These are phyloP conservation scores for Pyrenochaeta sp. DNA, from an alignment of 2,329 filamentous ascomycete genomes.

Conservation along the genomic window DNA sequence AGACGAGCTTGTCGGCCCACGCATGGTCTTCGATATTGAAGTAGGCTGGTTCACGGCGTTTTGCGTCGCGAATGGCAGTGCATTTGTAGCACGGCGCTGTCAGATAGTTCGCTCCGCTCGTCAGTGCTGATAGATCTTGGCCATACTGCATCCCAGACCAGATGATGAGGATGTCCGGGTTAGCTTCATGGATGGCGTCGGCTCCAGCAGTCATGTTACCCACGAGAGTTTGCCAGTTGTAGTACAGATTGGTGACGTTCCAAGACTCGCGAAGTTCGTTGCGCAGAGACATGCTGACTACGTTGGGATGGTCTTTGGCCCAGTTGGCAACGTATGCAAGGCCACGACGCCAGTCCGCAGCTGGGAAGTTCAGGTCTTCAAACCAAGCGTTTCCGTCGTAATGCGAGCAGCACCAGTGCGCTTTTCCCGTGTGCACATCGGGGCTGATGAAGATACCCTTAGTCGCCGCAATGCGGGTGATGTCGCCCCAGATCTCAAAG, in stretches of 20 bases:
- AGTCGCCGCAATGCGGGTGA: constrained; percentile 33
- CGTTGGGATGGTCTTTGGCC: constrained; percentile 57
- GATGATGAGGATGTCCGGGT: constrained; percentile 62
- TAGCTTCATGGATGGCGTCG: constrained; percentile 58
- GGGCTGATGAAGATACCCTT: constrained; percentile 42
- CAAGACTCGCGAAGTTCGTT: constrained; percentile 61
- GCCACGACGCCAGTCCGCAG: constrained; percentile 61
- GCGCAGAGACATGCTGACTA: constrained; percentile 64
- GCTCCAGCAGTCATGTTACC: constrained; percentile 58
- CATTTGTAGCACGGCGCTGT: constrained; percentile 51
- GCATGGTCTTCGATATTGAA: constrained; percentile 57
- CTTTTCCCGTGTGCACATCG: constrained; percentile 41
- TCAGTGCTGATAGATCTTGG: constrained; percentile 58
- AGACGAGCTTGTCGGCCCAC: constrained; percentile 64
- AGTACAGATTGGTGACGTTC: constrained; percentile 35
- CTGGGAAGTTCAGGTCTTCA: constrained; percentile 62
- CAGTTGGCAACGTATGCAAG: constrained; percentile 61
- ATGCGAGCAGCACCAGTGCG: constrained; percentile 45
- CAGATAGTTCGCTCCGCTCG: constrained; percentile 47
- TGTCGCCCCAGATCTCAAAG: constrained; percentile 47
- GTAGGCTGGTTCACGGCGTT: constrained; percentile 52
- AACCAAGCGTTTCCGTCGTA: constrained; percentile 68
- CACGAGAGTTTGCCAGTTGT: constrained; percentile 42
- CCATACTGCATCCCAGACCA: constrained; percentile 63
- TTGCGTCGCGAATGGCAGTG: constrained; percentile 52